A percentile compares a stretch with the other conserved stretches of the same genome.
phyloP scores from a whole-genome alignment of 179 eudicot genomes.

The Pouteria campechiana region DNA sequence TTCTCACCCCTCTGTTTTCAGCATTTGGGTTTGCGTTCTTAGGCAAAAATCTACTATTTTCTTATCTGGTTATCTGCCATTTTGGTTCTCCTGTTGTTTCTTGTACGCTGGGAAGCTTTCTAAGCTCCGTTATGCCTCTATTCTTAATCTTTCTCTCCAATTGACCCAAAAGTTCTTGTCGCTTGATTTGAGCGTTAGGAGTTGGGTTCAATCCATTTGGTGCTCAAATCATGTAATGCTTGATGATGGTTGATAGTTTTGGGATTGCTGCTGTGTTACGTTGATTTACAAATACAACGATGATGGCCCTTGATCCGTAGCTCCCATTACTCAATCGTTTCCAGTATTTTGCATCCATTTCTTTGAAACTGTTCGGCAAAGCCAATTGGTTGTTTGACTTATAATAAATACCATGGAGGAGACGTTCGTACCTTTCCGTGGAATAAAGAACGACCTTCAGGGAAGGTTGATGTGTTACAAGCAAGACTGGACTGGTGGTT shows the following conservation, averaged over 20 bases:
- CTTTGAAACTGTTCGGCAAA: not conserved
- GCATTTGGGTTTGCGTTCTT: not conserved
- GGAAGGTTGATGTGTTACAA: slow-evolving; percentile 26
- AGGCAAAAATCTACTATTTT: too few relatives aligned
- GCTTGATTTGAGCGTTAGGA: too few relatives aligned
- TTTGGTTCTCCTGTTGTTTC: too few relatives aligned
- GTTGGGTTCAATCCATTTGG: too few relatives aligned
- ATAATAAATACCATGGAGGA: slow-evolving; percentile 27
- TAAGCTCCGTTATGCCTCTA: too few relatives aligned
- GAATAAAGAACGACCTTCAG: slow-evolving; percentile 30
- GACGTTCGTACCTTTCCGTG: slow-evolving; percentile 22
- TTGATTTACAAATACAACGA: not conserved
- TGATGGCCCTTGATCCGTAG: not conserved
- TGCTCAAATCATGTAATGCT: not conserved
- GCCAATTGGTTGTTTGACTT: too few relatives aligned
- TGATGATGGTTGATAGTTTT: not conserved
- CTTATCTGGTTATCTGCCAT: too few relatives aligned
- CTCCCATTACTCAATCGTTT: not conserved
- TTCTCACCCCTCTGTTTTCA: not conserved
- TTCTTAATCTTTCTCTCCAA: too few relatives aligned
- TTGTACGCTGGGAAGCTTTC: too few relatives aligned
- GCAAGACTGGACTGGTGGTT: slow-evolving; percentile 38
- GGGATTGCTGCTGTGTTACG: not conserved
- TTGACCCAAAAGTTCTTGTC: too few relatives aligned
- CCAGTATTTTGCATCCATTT: not conserved